These are phyloP conservation scores for Wickerhamomyces silvicola DNA, from an alignment of 805 yeast genomes.

Conservation along the genomic window DNA sequence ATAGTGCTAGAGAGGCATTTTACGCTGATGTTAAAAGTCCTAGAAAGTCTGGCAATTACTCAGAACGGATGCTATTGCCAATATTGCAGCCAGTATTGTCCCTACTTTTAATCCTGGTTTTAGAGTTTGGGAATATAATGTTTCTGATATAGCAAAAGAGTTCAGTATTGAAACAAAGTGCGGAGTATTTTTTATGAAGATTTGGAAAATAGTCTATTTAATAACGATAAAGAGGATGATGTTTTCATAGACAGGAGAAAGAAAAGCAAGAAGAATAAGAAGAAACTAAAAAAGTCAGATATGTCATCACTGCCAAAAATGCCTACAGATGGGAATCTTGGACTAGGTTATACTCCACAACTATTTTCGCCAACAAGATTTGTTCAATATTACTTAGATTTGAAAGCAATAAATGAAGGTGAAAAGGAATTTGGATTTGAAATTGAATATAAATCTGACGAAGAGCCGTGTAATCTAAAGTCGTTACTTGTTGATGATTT, in stretches of 20 bases:
- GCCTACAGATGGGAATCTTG: constrained; percentile 49
- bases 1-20: constrained; percentile 42
- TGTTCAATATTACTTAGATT: constrained; percentile 69
- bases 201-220: constrained; percentile 32
- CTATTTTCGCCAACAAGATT: constrained; percentile 66
- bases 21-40: constrained; percentile 33
- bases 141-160: constrained; percentile 39
- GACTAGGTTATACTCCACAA: constrained; percentile 75
- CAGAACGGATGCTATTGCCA: constrained; percentile 61
- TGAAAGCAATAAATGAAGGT: constrained; percentile 39
- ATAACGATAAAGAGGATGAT: constrained; percentile 21
- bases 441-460: constrained; percentile 66
- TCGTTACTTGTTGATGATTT: constrained; percentile 56
- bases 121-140: constrained; percentile 83
- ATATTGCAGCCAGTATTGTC: constrained; percentile 65
- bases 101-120: constrained; percentile 84
- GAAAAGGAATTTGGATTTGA: constrained; percentile 46
- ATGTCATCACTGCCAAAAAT: constrained; percentile 54
- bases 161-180: constrained; percentile 25
- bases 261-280: constrained; percentile 20
- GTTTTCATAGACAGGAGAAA: constrained; percentile 6
- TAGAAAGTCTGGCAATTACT: constrained; percentile 28
- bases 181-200: constrained; percentile 56
- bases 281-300: constrained; percentile 35
- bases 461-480: constrained; percentile 46